Evolutionary conservation across 129 eudicot species (phyloP), one percentile per base, ranked within the genome.

Genomic region (Solidago caesia): DNA sequence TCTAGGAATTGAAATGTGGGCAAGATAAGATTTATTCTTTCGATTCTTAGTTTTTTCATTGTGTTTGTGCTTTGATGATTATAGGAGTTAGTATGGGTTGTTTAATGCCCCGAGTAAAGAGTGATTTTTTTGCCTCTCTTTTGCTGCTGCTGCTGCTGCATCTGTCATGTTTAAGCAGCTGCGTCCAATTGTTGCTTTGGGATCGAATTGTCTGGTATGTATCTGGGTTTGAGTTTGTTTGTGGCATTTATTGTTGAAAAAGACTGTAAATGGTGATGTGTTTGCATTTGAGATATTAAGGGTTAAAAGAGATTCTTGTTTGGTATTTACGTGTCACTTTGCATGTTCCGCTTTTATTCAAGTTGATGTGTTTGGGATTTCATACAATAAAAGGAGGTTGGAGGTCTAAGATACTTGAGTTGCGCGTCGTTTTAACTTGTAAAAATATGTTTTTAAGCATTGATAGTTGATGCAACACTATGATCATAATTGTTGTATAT

Each of bases 51-150:
- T 72, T 78, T 44, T 33, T 55, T 63, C 25, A 21, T 65, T 44
- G 33, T 68, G 52, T 72, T 64, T 72, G 81, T 70, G 72, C 49
- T 75, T 51, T 53, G 71, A 45, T 76, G 45, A 72, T 68, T 72
- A 79, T 69, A 76, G 77, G 74, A 75, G 67, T 78, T 82, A 73
- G 80, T 70, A 44, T 75, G 81, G 65, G 85, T 55, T 73, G 73
- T 44, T 79, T 48, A 62, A 64, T 69, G 48, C 62, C 79, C 77
- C 2, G 84, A 80, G 77, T 82, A 83, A 85, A 83, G 97, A 84
- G 86, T 84, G 96, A 76, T 79, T 71, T 84, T 88, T 76, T 58
- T 71, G 76, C 75, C 72, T 79, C 83, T 61, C 55, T 79, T 69
- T 73, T 81, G 74, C 74, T 67, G 64, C 76, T 74, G 79, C 73